phyloP scores from a whole-genome alignment of 75 land plant species.

The Cupressus sempervirens region DNA sequence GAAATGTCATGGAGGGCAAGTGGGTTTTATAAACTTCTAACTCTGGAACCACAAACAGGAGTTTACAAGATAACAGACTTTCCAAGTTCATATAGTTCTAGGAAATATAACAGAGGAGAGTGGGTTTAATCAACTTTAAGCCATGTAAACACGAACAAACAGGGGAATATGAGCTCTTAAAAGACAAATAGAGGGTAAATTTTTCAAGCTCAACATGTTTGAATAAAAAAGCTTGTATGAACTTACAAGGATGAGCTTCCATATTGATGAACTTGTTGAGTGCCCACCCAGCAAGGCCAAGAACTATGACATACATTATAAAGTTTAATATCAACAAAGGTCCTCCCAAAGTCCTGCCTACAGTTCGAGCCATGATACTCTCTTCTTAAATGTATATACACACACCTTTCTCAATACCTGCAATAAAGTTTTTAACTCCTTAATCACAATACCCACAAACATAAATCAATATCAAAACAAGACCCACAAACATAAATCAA shows the following conservation, averaged over 20 bases:
- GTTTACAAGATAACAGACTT: neutral
- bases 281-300: conserved; percentile 64
- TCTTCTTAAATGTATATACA: neutral
- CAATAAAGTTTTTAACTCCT: neutral
- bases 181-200: too few species aligned
- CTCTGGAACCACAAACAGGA: neutral
- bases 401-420: neutral
- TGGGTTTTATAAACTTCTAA: neutral
- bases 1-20: neutral
- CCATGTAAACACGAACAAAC: neutral
- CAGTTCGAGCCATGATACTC: conserved; percentile 18
- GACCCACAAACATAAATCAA: neutral
- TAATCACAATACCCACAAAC: neutral
- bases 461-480: too few species aligned
- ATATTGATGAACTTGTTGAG: conserved; percentile 61
- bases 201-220: too few species aligned
- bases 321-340: conserved; percentile 65
- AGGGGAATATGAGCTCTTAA: too few species aligned
- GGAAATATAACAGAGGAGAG: neutral
- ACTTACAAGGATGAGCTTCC: conserved; percentile 42
- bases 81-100: neutral
- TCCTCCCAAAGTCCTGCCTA: conserved; percentile 48
- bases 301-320: conserved; percentile 46
- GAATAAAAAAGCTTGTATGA: neutral
- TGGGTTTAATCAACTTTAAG: neutral